Base-by-base conservation (phyloP, 2,329 filamentous ascomycete species). In the Neophaeococcomyces aloes region DNA sequence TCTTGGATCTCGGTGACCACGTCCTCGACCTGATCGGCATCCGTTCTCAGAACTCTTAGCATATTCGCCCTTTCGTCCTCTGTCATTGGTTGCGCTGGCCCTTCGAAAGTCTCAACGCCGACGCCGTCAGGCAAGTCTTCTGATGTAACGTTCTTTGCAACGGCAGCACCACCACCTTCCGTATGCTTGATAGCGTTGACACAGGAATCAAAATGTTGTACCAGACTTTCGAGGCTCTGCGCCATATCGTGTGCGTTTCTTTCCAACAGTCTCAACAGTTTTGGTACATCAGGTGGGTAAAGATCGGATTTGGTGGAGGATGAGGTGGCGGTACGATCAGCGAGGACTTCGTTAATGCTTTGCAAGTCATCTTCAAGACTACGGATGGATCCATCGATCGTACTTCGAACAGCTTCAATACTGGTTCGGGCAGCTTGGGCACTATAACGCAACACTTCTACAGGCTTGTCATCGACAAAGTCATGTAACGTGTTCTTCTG, bases 161-260 rank as follows among this genome's bases (percentile, higher is more conserved):
- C 82, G 35, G 80, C 69, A 4, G 78, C 81, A 10, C 79, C 78
- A 4, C 81, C 83, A 23, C 83, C 83, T 65, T 94, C 87, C 2
- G 88, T 95, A 39, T 89, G 86, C 47, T 87, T 84, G 33, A 95
- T 81, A 1, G 89, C 89, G 1, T 82, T 89, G 11, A 94, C 85
- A 61, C 89, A 95, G 51, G 94, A 77, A 61, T 96, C 89, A 59
- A 94, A 95, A 64, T 96, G 89, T 19, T 75, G 77, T 6, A 86
- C 87, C 3, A 96, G 69, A 1, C 83, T 86, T 45, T 86, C 76
- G 1, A 96, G 75, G 4, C 86, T 73, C 45, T 81, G 73, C 4
- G 88, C 89, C 79, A 93, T 89, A 55, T 81, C 78, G 49, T 84
- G 79, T 0, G 88, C 88, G 53, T 89, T 79, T 11, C 71, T 71